Conservation (phyloP, 805 yeast species). For the Suhomyces xylopsoci region DNA sequence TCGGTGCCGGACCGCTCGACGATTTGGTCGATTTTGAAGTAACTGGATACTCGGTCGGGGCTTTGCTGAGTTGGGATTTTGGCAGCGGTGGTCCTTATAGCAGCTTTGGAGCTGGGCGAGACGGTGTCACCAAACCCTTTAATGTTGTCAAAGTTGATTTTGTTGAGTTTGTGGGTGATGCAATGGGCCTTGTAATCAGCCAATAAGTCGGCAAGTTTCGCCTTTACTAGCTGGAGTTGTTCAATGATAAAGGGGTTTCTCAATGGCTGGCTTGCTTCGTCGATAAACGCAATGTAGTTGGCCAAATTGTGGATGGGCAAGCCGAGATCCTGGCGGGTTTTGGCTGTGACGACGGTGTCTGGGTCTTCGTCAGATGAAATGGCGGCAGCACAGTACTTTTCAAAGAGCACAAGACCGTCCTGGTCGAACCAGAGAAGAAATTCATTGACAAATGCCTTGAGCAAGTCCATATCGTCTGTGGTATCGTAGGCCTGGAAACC, state of each 20-base stretch:
- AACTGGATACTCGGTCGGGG: conserved; percentile 31
- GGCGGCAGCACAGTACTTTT: conserved; percentile 22
- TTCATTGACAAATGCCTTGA: conserved; percentile 37
- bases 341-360: conserved; percentile 10
- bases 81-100: neutral
- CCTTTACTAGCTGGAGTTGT: conserved; percentile 18
- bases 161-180: conserved; percentile 21
- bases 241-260: conserved; percentile 41
- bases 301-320: conserved; percentile 31
- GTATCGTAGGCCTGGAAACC: conserved; percentile 14
- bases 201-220: conserved; percentile 16
- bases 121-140: conserved; percentile 21
- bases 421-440: conserved; percentile 39
- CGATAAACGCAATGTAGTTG: conserved; percentile 29
- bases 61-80: conserved; percentile 1
- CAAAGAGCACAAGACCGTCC: conserved; percentile 31
- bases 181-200: conserved; percentile 11
- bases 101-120: conserved; percentile 3
- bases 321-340: conserved; percentile 4
- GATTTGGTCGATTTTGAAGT: conserved; percentile 35
- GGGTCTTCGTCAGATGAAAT: conserved; percentile 14
- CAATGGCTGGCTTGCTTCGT: conserved; percentile 16
- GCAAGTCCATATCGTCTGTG: conserved; percentile 23
- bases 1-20: conserved; percentile 30
- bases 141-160: conserved; percentile 35